Conservation (phyloP, 352 stramenopile genomes). For the Phytopythium kandeliae region DNA sequence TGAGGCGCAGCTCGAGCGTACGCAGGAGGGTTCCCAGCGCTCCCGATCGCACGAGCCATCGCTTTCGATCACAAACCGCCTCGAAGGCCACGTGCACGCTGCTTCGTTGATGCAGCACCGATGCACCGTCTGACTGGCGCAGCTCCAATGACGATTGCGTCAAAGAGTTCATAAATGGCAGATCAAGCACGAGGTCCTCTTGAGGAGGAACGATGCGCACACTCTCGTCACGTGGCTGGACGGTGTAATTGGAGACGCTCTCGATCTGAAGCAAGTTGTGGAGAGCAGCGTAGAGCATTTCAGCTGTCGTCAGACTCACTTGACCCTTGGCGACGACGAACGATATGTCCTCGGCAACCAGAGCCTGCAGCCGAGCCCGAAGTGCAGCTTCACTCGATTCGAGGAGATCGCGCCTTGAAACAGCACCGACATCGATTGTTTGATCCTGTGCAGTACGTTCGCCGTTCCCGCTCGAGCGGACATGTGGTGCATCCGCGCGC, state of each 20-base stretch:
- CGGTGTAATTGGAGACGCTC: neutral
- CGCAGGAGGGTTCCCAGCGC: neutral
- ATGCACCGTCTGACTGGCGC: no score
- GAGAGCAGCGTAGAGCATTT: conserved; percentile 29
- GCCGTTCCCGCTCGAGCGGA: neutral
- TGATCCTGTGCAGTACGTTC: neutral
- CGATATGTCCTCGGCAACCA: neutral
- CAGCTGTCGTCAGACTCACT: conserved; percentile 16
- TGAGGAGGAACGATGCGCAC: neutral
- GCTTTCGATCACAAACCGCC: neutral
- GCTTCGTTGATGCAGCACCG: neutral
- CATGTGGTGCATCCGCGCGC: conserved; percentile 1
- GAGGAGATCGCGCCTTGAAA: neutral
- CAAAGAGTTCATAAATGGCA: neutral
- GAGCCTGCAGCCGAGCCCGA: neutral
- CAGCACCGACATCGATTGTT: neutral
- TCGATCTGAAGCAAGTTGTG: conserved; percentile 44
- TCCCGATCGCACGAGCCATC: neutral
- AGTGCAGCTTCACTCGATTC: neutral
- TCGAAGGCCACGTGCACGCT: neutral
- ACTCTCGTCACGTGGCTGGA: neutral
- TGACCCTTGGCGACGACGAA: conserved; percentile 29
- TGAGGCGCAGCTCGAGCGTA: neutral
- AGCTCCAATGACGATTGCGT: neutral
- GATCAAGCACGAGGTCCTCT: neutral